Evolutionary conservation across 805 yeast genomes (phyloP).

Genomic region (Priceomyces carsonii): DNA sequence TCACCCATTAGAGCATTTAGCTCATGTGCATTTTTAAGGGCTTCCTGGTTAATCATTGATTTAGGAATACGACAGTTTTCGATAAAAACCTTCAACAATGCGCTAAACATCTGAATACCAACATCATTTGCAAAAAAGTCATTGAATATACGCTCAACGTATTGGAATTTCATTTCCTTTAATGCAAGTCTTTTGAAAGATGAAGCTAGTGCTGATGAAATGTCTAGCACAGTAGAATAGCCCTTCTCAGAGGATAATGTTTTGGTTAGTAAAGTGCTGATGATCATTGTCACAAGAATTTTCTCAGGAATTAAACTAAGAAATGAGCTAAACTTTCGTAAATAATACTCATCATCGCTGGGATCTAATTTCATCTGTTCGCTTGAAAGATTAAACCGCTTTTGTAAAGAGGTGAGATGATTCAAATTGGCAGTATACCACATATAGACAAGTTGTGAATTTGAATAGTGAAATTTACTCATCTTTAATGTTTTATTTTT

Average conservation of each 20-base stretch:
- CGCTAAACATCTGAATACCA: conserved; percentile 17
- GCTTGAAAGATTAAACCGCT: neutral
- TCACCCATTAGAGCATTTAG: conserved; percentile 4
- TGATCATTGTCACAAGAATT: conserved; percentile 15
- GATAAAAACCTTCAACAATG: conserved; percentile 17
- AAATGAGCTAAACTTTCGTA: conserved; percentile 14
- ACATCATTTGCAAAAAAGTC: conserved; percentile 18
- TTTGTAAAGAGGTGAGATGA: neutral
- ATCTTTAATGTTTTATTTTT: conserved; percentile 3
- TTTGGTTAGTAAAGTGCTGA: conserved; percentile 19
- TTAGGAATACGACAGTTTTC: conserved; percentile 12
- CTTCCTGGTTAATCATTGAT: conserved; percentile 8
- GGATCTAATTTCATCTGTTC: conserved; percentile 4
- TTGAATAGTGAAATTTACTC: conserved; percentile 7
- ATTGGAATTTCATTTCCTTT: conserved; percentile 10
- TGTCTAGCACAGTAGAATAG: conserved; percentile 15
- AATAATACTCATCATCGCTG: conserved; percentile 9
- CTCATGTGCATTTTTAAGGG: conserved; percentile 5
- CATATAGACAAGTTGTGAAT: conserved; percentile 11
- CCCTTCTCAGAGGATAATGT: conserved; percentile 18
- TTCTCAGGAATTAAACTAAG: conserved; percentile 16
- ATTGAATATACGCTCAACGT: conserved; percentile 9
- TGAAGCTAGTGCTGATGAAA: conserved; percentile 14
- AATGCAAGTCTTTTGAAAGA: conserved; percentile 12
- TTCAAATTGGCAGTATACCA: conserved; percentile 13